A percentile compares a stretch with the other conserved stretches of the same genome.
Conservation (phyloP, 1,284 basidiomycete genomes). For the Cystobasidium slooffiae region DNA sequence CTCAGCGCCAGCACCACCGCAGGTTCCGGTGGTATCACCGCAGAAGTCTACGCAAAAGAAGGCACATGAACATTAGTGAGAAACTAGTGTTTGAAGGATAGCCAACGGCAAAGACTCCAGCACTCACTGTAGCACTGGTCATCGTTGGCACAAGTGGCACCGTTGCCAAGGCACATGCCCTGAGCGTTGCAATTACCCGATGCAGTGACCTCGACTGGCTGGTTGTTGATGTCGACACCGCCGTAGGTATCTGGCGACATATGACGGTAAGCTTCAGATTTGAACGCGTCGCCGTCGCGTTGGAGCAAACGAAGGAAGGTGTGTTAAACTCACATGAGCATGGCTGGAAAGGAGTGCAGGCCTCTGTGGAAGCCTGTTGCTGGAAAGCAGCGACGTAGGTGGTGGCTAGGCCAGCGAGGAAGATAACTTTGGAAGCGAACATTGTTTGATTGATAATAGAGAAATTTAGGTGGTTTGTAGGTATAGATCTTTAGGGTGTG, state of each 20-base stretch:
- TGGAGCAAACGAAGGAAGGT: background rate
- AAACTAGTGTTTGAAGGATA: background rate
- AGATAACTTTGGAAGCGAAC: slow-evolving; percentile 16
- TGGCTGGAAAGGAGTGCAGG: slow-evolving; percentile 29
- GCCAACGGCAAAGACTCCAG: background rate
- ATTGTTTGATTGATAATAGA: slow-evolving; percentile 10
- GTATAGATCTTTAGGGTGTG: background rate
- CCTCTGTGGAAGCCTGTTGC: slow-evolving; percentile 5
- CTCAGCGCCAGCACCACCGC: slow-evolving; percentile 27
- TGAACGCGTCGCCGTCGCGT: background rate
- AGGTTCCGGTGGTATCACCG: slow-evolving; percentile 20
- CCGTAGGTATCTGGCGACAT: slow-evolving; percentile 1
- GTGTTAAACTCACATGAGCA: slow-evolving; percentile 18
- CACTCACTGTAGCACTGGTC: slow-evolving; percentile 35
- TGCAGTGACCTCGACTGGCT: slow-evolving; percentile 6
- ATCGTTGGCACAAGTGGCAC: slow-evolving; percentile 26
- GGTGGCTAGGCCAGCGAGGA: slow-evolving; percentile 23
- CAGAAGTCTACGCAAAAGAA: slow-evolving; percentile 22
- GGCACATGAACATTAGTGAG: background rate
- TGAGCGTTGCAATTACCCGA: slow-evolving; percentile 23
- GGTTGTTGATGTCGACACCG: slow-evolving; percentile 1
- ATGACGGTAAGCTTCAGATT: background rate
- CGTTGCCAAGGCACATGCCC: slow-evolving; percentile 25
- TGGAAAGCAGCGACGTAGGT: slow-evolving; percentile 35
- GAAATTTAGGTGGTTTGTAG: background rate